Conservation (phyloP, 73 alveolate genomes). For the Paramecium sexaurelia region DNA sequence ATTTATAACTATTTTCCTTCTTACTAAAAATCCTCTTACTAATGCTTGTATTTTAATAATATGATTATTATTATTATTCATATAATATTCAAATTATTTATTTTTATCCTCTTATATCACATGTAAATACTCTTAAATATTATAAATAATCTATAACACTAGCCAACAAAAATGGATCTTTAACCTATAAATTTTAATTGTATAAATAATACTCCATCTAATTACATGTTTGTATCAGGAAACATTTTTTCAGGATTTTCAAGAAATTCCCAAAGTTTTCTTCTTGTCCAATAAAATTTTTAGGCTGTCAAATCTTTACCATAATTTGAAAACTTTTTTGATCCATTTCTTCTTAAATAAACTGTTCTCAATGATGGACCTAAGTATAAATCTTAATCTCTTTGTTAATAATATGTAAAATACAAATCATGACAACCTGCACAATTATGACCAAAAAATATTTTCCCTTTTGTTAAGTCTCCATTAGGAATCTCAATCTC, state of each 20-base stretch:
- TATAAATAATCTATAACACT: neutral
- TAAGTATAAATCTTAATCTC: neutral
- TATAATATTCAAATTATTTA: neutral
- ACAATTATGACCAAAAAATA: neutral
- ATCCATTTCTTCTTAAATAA: constrained; percentile 5
- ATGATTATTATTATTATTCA: neutral
- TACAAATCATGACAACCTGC: neutral
- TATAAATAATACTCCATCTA: constrained; percentile 24
- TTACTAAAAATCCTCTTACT: neutral
- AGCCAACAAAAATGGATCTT: constrained; percentile 7
- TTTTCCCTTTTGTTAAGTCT: neutral
- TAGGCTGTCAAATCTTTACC: neutral
- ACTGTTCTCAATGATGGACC: constrained; percentile 36
- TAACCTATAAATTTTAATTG: neutral
- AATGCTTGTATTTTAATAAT: neutral
- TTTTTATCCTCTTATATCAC: neutral
- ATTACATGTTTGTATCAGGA: constrained; percentile 27
- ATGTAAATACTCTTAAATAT: constrained; percentile 24
- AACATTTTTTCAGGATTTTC: constrained; percentile 51
- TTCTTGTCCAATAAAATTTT: constrained; percentile 31
- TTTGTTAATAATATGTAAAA: neutral
- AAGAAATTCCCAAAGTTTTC: constrained; percentile 11
- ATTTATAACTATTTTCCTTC: neutral
- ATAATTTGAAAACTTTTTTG: neutral
- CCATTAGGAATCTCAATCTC: neutral